Conservation (phyloP, 1,139 yeast genomes). For the Dujonia santamariae region DNA sequence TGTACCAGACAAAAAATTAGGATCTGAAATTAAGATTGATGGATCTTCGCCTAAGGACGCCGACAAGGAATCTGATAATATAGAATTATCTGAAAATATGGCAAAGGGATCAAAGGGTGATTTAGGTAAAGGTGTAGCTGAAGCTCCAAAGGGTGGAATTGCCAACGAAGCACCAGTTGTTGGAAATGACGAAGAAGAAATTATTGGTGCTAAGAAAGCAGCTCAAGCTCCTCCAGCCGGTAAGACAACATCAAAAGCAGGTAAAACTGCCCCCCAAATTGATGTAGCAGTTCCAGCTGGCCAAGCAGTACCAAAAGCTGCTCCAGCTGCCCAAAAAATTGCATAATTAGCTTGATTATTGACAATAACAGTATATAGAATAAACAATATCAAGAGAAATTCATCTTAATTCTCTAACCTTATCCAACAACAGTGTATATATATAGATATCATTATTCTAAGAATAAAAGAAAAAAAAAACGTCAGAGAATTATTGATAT, state of each 20-base stretch:
- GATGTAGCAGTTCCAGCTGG: too few species aligned
- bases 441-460: too few species aligned
- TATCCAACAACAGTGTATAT: too few species aligned
- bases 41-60: constrained; percentile 17
- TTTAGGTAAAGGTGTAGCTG: constrained; percentile 40
- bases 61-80: constrained; percentile 28
- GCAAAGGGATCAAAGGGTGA: constrained; percentile 44
- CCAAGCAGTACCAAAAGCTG: too few species aligned
- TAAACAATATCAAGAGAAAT: too few species aligned
- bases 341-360: too few species aligned
- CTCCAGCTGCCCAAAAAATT: too few species aligned
- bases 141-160: constrained; percentile 51
- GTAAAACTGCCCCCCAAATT: too few species aligned
- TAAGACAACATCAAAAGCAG: background rate
- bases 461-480: too few species aligned
- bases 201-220: constrained; percentile 16
- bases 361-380: too few species aligned
- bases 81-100: constrained; percentile 40
- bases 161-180: constrained; percentile 48
- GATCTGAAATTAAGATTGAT: constrained; percentile 24
- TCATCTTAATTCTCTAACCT: too few species aligned
- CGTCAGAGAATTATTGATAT: too few species aligned
- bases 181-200: constrained; percentile 39
- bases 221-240: background rate
- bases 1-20: constrained; percentile 13